These are phyloP conservation scores for Aspergillus eucalypticola DNA, from an alignment of 2,329 filamentous ascomycete species.

Conservation along the genomic window DNA sequence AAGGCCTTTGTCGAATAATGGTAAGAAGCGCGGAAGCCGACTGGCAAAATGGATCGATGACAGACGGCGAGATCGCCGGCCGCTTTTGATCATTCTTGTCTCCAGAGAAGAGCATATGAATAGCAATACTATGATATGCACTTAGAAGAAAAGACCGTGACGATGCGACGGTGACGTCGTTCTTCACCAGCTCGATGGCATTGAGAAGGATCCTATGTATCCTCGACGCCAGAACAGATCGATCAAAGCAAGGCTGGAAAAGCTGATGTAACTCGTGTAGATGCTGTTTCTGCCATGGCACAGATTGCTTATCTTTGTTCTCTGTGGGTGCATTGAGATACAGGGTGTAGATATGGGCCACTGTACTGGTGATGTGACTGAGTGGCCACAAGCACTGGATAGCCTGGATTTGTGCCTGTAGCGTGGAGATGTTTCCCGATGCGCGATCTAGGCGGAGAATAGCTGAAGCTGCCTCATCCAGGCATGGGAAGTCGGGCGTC, in stretches of 20 bases:
- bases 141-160: conserved; percentile 1
- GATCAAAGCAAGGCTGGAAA: conserved; percentile 6
- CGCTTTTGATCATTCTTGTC: not conserved
- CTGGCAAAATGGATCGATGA: conserved; percentile 6
- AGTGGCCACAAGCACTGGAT: conserved; percentile 10
- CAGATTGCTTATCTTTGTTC: not conserved
- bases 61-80: not conserved
- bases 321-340: conserved; percentile 4
- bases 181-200: conserved; percentile 7
- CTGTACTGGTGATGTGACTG: conserved; percentile 10
- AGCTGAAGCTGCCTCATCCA: conserved; percentile 21
- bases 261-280: conserved; percentile 9
- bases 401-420: conserved; percentile 8
- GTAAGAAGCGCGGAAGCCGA: conserved; percentile 3
- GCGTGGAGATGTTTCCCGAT: conserved; percentile 19
- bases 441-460: conserved; percentile 20
- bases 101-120: conserved; percentile 7
- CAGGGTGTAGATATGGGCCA: conserved; percentile 6
- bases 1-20: not conserved
- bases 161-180: not conserved
- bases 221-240: not conserved
- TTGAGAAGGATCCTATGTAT: conserved; percentile 7
- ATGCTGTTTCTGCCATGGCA: conserved; percentile 10
- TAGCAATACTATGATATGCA: conserved; percentile 9
- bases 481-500: conserved; percentile 20